A percentile compares a stretch with the other conserved stretches of the same genome.
phyloP scores from a whole-genome alignment of 2,329 filamentous ascomycete species.

The Exserohilum rostratum region DNA sequence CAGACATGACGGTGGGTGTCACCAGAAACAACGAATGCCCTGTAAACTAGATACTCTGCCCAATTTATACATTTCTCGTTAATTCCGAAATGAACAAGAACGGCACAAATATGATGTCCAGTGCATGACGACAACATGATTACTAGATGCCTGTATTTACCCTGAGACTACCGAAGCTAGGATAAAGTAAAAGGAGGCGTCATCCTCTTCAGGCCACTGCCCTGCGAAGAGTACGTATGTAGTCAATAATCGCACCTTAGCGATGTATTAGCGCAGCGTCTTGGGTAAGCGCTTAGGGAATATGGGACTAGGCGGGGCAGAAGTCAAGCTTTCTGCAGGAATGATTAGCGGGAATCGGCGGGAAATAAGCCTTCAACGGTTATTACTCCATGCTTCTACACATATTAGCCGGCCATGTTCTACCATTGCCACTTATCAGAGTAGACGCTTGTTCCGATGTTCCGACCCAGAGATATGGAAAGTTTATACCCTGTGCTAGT shows the following conservation, averaged over 20 bases:
- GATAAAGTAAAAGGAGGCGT: neutral
- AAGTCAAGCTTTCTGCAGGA: slow-evolving; percentile 4
- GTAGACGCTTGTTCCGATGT: neutral
- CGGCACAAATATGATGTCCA: too few species aligned
- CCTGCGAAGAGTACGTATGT: neutral
- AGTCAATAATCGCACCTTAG: neutral
- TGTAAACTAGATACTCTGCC: neutral
- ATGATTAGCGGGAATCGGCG: neutral
- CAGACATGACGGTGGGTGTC: neutral
- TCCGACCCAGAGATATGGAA: neutral
- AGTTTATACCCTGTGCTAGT: neutral
- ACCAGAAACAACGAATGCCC: neutral
- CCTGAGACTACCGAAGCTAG: neutral
- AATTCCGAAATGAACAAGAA: neutral
- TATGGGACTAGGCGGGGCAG: neutral
- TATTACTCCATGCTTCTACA: neutral
- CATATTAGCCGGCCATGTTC: neutral
- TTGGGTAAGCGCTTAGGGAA: neutral
- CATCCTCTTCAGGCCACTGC: neutral
- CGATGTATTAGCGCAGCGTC: neutral
- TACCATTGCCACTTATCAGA: neutral
- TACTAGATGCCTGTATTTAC: neutral
- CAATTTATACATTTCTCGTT: neutral
- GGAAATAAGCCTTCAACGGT: neutral
- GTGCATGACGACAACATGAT: neutral